These are phyloP conservation scores for Tylopilus subfusipes DNA, from an alignment of 768 basidiomycete genomes.

Conservation along the genomic window DNA sequence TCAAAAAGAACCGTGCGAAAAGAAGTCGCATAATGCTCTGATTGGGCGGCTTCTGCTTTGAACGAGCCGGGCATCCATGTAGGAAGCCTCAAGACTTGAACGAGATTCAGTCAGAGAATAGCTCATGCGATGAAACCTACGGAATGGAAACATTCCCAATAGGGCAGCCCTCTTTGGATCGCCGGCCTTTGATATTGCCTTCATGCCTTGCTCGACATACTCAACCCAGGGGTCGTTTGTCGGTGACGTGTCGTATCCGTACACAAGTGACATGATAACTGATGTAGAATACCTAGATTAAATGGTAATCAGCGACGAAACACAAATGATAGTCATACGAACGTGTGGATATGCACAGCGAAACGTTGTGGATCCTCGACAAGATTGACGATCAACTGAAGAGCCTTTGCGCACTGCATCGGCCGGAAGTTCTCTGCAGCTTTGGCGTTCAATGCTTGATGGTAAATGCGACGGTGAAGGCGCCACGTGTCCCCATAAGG, in stretches of 20 bases:
- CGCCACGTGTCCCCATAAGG: conserved; percentile 41
- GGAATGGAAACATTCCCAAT: conserved; percentile 24
- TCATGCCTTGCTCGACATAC: conserved; percentile 17
- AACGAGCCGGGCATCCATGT: conserved; percentile 26
- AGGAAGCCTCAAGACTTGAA: conserved; percentile 23
- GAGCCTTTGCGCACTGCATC: conserved; percentile 33
- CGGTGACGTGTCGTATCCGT: conserved; percentile 21
- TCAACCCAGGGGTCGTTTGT: conserved; percentile 22
- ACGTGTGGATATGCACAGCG: conserved; percentile 24
- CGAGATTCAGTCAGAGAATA: neutral
- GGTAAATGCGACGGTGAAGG: conserved; percentile 31
- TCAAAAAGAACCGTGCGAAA: conserved; percentile 22
- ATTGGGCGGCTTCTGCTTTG: conserved; percentile 17
- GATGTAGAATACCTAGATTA: conserved; percentile 25
- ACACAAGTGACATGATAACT: conserved; percentile 27
- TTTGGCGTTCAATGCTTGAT: conserved; percentile 33
- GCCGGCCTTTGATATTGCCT: conserved; percentile 12
- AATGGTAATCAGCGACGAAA: neutral
- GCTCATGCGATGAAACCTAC: conserved; percentile 13
- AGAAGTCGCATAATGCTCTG: conserved; percentile 13
- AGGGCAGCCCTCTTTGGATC: conserved; percentile 23
- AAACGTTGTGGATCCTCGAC: conserved; percentile 26
- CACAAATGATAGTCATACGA: conserved; percentile 4
- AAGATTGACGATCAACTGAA: conserved; percentile 33
- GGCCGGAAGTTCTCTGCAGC: conserved; percentile 29